Evolutionary conservation across 208 protist genomes (phyloP).

Genomic region (Naegleria fowleri): DNA sequence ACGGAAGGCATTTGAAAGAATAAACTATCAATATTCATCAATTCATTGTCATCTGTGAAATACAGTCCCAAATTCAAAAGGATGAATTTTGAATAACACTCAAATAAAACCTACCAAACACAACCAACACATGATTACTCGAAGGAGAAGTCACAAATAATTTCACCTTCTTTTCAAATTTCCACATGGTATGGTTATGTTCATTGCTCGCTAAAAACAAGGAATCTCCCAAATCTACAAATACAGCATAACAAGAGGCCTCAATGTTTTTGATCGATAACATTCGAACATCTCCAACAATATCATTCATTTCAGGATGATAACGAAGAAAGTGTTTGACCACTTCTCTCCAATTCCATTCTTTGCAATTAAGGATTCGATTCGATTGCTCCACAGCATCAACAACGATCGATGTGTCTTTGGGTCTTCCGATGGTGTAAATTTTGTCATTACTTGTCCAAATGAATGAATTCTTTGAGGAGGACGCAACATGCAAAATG

Average conservation of each 20-base stretch:
- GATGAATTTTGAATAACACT: too few species aligned
- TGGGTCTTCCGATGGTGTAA: background rate
- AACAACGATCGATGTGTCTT: too few species aligned
- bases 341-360: background rate
- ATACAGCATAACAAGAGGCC: background rate
- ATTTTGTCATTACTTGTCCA: background rate
- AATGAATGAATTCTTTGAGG: background rate
- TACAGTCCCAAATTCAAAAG: too few species aligned
- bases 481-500: background rate
- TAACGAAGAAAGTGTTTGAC: background rate
- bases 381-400: too few species aligned
- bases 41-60: background rate
- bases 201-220: background rate
- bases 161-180: background rate
- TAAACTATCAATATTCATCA: background rate
- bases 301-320: background rate
- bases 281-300: background rate
- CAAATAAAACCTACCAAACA: background rate
- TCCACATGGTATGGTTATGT: background rate
- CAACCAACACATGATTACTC: background rate
- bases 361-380: background rate
- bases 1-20: background rate
- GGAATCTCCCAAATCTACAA: background rate
- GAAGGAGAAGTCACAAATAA: background rate
- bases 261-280: background rate